These are phyloP conservation scores for Paraurostyla sp. DNA, from an alignment of 73 alveolate species.

Conservation along the genomic window DNA sequence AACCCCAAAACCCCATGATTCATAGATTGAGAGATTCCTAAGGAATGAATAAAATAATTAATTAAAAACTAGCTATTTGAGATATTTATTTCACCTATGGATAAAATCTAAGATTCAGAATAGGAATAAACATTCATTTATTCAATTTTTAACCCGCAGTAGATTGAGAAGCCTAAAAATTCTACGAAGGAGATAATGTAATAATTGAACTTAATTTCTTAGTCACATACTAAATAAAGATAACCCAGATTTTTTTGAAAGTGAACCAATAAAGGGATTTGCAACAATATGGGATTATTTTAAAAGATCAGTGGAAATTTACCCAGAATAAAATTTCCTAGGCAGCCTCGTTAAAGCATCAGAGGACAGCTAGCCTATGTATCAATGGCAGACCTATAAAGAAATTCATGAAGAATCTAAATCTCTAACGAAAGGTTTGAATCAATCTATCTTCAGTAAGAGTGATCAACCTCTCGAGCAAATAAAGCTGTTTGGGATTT, in stretches of 20 bases:
- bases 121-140: too few species aligned
- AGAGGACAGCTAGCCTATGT: neutral
- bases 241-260: slow-evolving; percentile 6
- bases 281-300: slow-evolving; percentile 29
- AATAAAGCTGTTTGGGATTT: slow-evolving; percentile 73
- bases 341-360: slow-evolving; percentile 5
- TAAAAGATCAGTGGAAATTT: neutral
- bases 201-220: neutral
- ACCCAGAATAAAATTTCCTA: neutral
- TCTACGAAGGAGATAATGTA: slow-evolving; percentile 35
- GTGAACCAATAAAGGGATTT: neutral
- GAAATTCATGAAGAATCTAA: slow-evolving; percentile 45
- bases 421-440: slow-evolving; percentile 47
- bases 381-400: slow-evolving; percentile 1
- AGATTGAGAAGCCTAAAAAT: neutral
- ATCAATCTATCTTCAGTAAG: neutral
- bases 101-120: too few species aligned
- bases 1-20: too few species aligned
- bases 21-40: too few species aligned
- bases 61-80: too few species aligned
- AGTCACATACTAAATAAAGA: neutral
- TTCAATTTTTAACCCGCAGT: neutral
- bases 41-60: too few species aligned
- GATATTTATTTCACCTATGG: too few species aligned
- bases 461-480: slow-evolving; percentile 51